phyloP scores from a whole-genome alignment of 2,329 filamentous ascomycete genomes.

The Cercospora sesami region DNA sequence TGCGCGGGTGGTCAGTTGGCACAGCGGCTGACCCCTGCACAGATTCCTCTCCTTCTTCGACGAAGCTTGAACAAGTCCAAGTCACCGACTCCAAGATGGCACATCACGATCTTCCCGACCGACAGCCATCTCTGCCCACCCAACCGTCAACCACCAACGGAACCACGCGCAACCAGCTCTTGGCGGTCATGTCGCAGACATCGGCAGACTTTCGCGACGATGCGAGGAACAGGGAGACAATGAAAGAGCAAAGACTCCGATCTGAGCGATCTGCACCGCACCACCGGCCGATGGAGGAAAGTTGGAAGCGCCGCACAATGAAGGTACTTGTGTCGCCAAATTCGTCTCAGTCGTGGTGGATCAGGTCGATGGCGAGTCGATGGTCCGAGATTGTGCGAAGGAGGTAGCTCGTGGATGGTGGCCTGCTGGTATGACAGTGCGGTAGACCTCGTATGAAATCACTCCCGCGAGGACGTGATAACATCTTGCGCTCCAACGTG shows the following conservation, averaged over 20 bases:
- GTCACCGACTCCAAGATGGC: neutral
- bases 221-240: neutral
- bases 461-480: neutral
- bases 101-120: neutral
- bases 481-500: neutral
- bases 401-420: neutral
- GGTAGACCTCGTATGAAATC: neutral
- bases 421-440: neutral
- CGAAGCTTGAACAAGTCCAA: neutral
- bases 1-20: constrained; percentile 8
- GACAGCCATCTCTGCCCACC: neutral
- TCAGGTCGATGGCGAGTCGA: neutral
- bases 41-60: neutral
- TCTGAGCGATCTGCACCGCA: neutral
- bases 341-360: neutral
- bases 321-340: neutral
- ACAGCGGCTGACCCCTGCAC: constrained; percentile 5
- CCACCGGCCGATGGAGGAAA: neutral
- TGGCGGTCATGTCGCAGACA: neutral
- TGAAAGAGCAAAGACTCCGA: neutral
- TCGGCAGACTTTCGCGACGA: neutral
- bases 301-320: neutral
- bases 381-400: neutral
- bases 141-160: neutral
- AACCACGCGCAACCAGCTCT: neutral